Percentiles rank a stretch among this genome's conserved stretches.
phyloP scores from a whole-genome alignment of 2,329 filamentous ascomycete species.

The Fusarium clavum region DNA sequence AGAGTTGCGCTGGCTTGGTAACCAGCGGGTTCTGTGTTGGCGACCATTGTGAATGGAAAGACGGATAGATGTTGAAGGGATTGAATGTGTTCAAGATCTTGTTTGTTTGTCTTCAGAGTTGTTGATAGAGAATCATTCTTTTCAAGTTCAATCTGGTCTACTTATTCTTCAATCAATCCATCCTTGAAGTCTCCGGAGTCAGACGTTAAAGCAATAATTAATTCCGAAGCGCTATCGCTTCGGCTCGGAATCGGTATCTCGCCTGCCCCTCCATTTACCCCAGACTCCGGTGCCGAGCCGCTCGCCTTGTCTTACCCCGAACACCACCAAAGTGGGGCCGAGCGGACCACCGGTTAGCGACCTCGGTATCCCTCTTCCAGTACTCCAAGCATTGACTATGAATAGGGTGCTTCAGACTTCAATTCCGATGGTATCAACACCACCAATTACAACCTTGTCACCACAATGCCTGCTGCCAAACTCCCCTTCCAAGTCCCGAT shows the following conservation, averaged over 20 bases:
- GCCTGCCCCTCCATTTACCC: neutral
- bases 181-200: rapidly evolving
- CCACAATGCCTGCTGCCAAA: constrained; percentile 7
- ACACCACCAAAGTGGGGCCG: neutral
- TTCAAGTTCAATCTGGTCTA: neutral
- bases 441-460: neutral
- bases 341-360: constrained; percentile 1
- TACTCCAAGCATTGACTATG: neutral
- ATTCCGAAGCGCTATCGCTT: neutral
- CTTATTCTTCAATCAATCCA: neutral
- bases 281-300: constrained; percentile 18
- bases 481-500: constrained; percentile 13
- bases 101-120: neutral
- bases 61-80: neutral
- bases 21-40: constrained; percentile 2
- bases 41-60: neutral
- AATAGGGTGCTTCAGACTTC: neutral
- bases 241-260: constrained; percentile 12
- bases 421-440: rapidly evolving
- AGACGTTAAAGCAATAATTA: rapidly evolving
- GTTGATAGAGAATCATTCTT: rapidly evolving
- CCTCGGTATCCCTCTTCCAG: neutral
- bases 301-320: neutral
- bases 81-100: neutral
- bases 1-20: neutral